phyloP scores from a whole-genome alignment of 1,139 yeast genomes.

The Casaregolazyma lundiana region DNA sequence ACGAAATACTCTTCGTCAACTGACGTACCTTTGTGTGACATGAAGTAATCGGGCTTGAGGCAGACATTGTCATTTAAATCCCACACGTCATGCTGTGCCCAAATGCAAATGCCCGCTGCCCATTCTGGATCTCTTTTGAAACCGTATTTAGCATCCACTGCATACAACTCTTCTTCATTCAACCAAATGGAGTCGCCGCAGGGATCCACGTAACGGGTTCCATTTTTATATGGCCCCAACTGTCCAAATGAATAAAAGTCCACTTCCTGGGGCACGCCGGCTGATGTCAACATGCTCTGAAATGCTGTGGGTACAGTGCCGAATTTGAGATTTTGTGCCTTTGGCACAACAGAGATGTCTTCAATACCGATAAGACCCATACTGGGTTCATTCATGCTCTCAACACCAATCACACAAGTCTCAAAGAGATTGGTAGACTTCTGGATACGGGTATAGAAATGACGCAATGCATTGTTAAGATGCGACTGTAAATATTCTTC shows the following conservation, averaged over 20 bases:
- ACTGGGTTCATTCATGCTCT: conserved; percentile 74
- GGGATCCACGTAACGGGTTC: conserved; percentile 57
- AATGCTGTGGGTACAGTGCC: conserved; percentile 34
- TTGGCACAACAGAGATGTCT: conserved; percentile 30
- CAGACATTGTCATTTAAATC: conserved; percentile 40
- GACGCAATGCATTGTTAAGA: conserved; percentile 49
- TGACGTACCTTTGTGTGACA: conserved; percentile 36
- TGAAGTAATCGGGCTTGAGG: conserved; percentile 44
- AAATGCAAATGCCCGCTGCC: conserved; percentile 68
- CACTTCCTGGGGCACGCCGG: conserved; percentile 63
- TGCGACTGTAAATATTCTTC: conserved; percentile 68
- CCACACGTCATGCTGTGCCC: conserved; percentile 78
- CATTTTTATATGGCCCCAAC: conserved; percentile 68
- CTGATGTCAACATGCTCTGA: conserved; percentile 48
- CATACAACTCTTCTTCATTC: conserved; percentile 34
- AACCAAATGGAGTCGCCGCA: conserved; percentile 67
- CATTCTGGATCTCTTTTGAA: conserved; percentile 59
- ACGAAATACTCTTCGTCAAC: conserved; percentile 58
- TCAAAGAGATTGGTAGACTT: conserved; percentile 53
- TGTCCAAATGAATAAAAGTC: conserved; percentile 63
- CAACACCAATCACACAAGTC: conserved; percentile 59
- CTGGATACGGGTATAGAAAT: conserved; percentile 49
- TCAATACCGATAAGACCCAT: conserved; percentile 29
- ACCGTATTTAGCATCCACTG: conserved; percentile 56
- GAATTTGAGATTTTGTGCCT: conserved; percentile 30